Conservation (phyloP, 2,329 filamentous ascomycete genomes). For the Paraphoma sp. region DNA sequence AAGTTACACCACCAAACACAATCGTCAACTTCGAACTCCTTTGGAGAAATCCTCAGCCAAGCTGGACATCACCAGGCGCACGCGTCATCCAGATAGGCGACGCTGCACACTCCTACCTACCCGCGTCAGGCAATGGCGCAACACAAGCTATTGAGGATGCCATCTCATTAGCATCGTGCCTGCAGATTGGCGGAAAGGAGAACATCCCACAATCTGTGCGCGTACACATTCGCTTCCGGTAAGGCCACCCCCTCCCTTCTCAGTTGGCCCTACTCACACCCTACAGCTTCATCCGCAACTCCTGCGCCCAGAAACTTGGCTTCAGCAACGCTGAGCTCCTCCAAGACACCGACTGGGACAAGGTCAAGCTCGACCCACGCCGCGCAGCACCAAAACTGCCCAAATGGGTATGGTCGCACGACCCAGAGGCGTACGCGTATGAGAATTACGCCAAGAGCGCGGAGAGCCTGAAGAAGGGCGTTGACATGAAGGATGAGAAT, state of each 20-base stretch:
- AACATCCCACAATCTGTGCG: constrained; percentile 49
- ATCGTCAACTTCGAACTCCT: constrained; percentile 59
- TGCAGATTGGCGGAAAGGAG: constrained; percentile 53
- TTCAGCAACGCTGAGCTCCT: constrained; percentile 57
- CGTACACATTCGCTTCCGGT: constrained; percentile 52
- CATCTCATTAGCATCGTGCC: constrained; percentile 53
- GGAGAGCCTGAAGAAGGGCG: constrained; percentile 50
- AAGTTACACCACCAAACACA: constrained; percentile 52
- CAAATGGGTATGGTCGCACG: constrained; percentile 56
- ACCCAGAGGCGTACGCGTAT: constrained; percentile 54
- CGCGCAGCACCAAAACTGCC: constrained; percentile 54
- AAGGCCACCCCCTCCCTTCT: constrained; percentile 9
- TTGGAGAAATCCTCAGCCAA: constrained; percentile 56
- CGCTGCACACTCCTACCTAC: constrained; percentile 54
- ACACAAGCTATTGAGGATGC: constrained; percentile 58
- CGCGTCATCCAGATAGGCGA: constrained; percentile 56
- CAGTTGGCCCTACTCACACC: constrained; percentile 2
- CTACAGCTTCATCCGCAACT: constrained; percentile 53
- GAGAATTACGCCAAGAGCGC: constrained; percentile 53
- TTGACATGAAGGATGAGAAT: constrained; percentile 51
- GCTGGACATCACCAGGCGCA: constrained; percentile 52
- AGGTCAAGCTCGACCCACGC: constrained; percentile 54
- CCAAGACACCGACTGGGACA: constrained; percentile 57
- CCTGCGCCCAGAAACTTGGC: constrained; percentile 57
- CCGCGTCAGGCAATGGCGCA: constrained; percentile 54